Conservation (phyloP, 129 eudicot genomes). For the Calendula officinalis region DNA sequence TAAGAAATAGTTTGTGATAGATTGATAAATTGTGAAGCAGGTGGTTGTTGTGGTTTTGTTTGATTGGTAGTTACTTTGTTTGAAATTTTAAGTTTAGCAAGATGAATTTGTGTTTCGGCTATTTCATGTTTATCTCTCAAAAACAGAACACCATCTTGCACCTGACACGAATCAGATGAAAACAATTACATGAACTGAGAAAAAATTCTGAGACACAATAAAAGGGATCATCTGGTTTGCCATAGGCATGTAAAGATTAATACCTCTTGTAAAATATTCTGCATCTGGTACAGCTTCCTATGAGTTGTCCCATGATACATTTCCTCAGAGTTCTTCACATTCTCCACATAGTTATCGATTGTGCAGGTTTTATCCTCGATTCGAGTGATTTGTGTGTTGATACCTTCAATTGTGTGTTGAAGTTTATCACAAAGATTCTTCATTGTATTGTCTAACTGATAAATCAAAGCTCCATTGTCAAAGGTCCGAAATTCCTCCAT, state of each 20-base stretch:
- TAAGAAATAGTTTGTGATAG: constrained; percentile 19
- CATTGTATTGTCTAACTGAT: constrained; percentile 26
- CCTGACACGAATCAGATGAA: constrained; percentile 22
- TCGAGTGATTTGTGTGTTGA: constrained; percentile 15
- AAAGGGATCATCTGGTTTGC: not conserved
- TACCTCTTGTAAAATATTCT: constrained; percentile 37
- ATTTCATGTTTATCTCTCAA: constrained; percentile 37
- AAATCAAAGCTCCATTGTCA: constrained; percentile 15
- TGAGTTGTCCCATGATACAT: constrained; percentile 22
- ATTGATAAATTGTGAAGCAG: constrained; percentile 3
- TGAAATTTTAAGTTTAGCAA: constrained; percentile 29
- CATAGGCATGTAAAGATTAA: not conserved
- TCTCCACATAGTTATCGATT: constrained; percentile 25
- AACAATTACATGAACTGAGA: not conserved
- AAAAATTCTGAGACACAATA: too few species aligned
- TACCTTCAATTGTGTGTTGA: constrained; percentile 27
- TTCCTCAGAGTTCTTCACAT: constrained; percentile 25
- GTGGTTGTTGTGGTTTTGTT: constrained; percentile 11
- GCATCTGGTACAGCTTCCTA: constrained; percentile 29
- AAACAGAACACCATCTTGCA: constrained; percentile 37
- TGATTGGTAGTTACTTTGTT: constrained; percentile 1
- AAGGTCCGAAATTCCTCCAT: constrained; percentile 13
- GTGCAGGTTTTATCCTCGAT: constrained; percentile 28
- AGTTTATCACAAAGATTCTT: constrained; percentile 21
- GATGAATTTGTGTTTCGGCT: constrained; percentile 31